Conservation (phyloP, 2,329 filamentous ascomycete genomes). For the Graphilbum sp. region DNA sequence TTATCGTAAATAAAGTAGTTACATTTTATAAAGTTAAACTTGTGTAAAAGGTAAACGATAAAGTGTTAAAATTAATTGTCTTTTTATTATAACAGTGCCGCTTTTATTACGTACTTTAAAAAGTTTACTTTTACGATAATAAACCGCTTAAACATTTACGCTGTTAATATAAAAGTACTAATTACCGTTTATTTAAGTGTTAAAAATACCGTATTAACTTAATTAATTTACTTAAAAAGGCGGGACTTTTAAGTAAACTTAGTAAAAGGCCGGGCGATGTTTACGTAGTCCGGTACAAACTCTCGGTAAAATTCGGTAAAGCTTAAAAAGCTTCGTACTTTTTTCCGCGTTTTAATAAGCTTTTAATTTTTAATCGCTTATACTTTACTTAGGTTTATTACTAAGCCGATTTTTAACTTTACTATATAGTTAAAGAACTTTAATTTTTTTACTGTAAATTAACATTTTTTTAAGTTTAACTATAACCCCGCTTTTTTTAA, state of each 20-base stretch:
- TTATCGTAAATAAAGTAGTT: neutral
- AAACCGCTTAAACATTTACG: neutral
- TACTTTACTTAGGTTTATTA: neutral
- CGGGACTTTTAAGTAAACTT: neutral
- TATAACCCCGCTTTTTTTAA: no score
- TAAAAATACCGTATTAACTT: no score
- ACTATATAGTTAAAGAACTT: no score
- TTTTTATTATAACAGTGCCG: neutral
- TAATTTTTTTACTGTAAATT: no score
- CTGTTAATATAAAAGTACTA: neutral
- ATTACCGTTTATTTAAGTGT: neutral
- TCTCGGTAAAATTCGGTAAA: neutral
- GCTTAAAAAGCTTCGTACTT: neutral
- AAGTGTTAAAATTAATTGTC: neutral
- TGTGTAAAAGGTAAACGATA: neutral
- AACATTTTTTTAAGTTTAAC: no score
- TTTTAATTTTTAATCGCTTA: neutral
- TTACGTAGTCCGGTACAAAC: neutral
- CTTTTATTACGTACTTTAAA: neutral
- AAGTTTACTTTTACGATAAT: neutral
- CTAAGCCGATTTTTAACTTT: no score
- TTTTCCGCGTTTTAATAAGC: neutral
- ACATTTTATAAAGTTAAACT: neutral
- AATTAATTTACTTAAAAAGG: no score
- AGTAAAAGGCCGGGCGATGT: neutral